phyloP scores from a whole-genome alignment of 2,329 filamentous ascomycete species.

The Talaromyces funiculosus region DNA sequence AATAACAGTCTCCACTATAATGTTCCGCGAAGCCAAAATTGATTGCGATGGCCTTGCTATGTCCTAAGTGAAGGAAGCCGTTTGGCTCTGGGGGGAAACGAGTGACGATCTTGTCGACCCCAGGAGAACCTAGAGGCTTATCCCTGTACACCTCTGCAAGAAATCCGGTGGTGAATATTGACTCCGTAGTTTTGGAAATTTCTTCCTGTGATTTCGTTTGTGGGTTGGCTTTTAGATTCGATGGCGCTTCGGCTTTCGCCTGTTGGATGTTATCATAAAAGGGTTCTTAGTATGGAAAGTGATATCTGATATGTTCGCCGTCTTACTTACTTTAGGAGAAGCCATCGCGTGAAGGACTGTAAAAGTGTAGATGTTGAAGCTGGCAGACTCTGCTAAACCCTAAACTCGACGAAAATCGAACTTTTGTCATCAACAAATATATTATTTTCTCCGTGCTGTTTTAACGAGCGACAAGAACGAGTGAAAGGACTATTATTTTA shows the following conservation, averaged over 20 bases:
- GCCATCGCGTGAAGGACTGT: too few relatives aligned
- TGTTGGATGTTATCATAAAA: too few relatives aligned
- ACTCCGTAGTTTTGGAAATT: background rate
- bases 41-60: conserved; percentile 90
- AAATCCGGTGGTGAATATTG: conserved; percentile 76
- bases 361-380: too few relatives aligned
- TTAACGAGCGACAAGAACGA: background rate
- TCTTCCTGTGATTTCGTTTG: background rate
- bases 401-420: too few relatives aligned
- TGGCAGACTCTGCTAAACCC: too few relatives aligned
- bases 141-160: conserved; percentile 66
- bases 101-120: conserved; percentile 47
- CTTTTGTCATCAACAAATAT: too few relatives aligned
- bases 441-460: background rate
- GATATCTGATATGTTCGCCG: too few relatives aligned
- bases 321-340: too few relatives aligned
- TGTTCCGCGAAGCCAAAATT: conserved; percentile 92
- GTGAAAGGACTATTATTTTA: background rate
- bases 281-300: too few relatives aligned
- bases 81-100: conserved; percentile 86
- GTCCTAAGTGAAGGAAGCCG: conserved; percentile 71
- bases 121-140: conserved; percentile 41
- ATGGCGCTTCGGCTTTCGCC: too few relatives aligned
- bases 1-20: conserved; percentile 67
- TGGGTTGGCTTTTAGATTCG: background rate